Conservation (phyloP, 129 eudicot species). For the Sambucus nigra region DNA sequence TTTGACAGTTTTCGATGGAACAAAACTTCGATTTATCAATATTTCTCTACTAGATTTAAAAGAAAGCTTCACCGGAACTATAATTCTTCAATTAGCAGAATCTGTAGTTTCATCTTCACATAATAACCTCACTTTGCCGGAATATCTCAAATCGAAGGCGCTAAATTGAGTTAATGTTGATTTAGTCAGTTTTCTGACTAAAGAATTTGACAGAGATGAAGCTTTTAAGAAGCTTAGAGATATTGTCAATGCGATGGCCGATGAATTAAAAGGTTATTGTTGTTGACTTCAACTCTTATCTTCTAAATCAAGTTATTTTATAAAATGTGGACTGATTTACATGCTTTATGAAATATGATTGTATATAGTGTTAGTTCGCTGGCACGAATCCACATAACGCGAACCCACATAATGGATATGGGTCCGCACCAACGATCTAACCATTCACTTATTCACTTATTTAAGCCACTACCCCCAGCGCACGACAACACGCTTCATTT, state of each 20-base stretch:
- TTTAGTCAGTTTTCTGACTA: slow-evolving; percentile 10
- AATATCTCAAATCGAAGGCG: slow-evolving; percentile 21
- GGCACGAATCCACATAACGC: too few species aligned
- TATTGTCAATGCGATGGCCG: slow-evolving; percentile 30
- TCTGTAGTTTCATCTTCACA: slow-evolving; percentile 22
- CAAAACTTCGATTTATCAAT: slow-evolving; percentile 16
- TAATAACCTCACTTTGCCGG: slow-evolving; percentile 27
- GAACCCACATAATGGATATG: too few species aligned
- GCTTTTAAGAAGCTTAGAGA: slow-evolving; percentile 10
- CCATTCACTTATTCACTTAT: too few species aligned
- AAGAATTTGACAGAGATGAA: slow-evolving; percentile 12
- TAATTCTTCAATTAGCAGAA: slow-evolving; percentile 18
- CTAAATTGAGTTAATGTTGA: slow-evolving; percentile 16
- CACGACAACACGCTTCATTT: too few species aligned
- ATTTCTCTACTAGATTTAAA: slow-evolving; percentile 18
- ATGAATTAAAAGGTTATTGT: slow-evolving; percentile 36
- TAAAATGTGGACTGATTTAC: too few species aligned
- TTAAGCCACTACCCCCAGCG: too few species aligned
- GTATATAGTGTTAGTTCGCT: too few species aligned
- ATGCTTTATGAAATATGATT: too few species aligned
- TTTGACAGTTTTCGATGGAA: slow-evolving; percentile 31
- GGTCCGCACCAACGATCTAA: too few species aligned
- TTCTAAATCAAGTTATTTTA: too few species aligned
- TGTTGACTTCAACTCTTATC: slow-evolving; percentile 10
- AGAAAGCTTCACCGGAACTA: slow-evolving; percentile 16